Evolutionary conservation across 352 stramenopile species (phyloP).

Genomic region (Pythium dissotocum): DNA sequence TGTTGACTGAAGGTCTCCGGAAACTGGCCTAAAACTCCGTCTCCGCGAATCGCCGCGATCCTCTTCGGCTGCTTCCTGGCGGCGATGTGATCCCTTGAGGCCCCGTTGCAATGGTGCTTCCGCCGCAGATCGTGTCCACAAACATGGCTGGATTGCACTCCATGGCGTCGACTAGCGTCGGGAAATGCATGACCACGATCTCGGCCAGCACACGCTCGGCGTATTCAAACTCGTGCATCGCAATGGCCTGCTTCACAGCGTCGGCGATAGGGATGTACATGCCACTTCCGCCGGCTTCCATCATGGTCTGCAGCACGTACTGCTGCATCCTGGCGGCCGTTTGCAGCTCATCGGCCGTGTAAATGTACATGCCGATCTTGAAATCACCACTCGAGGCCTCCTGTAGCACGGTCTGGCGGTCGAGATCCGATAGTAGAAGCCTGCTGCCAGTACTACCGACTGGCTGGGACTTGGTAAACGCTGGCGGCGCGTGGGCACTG

Average conservation of each 20-base stretch:
- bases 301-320: slow-evolving; percentile 41
- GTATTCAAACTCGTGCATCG: slow-evolving; percentile 24
- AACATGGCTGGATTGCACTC: slow-evolving; percentile 78
- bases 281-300: slow-evolving; percentile 8
- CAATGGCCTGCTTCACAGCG: slow-evolving; percentile 20
- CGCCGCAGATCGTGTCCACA: slow-evolving; percentile 61
- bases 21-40: slow-evolving; percentile 7
- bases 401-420: slow-evolving; percentile 61
- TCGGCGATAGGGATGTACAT: slow-evolving; percentile 22
- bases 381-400: slow-evolving; percentile 57
- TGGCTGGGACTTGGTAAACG: slow-evolving; percentile 31
- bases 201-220: slow-evolving; percentile 67
- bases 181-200: slow-evolving; percentile 65
- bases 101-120: background rate
- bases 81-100: background rate
- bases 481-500: background rate
- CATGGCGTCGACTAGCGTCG: slow-evolving; percentile 73
- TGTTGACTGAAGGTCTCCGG: background rate
- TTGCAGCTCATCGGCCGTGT: slow-evolving; percentile 73
- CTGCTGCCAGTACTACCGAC: slow-evolving; percentile 31
- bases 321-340: slow-evolving; percentile 57
- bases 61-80: background rate
- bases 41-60: background rate
- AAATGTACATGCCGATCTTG: slow-evolving; percentile 66
- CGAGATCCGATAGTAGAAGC: slow-evolving; percentile 48